Conservation (phyloP, 2,329 filamentous ascomycete species). For the Alternaria novae-zelandiae region DNA sequence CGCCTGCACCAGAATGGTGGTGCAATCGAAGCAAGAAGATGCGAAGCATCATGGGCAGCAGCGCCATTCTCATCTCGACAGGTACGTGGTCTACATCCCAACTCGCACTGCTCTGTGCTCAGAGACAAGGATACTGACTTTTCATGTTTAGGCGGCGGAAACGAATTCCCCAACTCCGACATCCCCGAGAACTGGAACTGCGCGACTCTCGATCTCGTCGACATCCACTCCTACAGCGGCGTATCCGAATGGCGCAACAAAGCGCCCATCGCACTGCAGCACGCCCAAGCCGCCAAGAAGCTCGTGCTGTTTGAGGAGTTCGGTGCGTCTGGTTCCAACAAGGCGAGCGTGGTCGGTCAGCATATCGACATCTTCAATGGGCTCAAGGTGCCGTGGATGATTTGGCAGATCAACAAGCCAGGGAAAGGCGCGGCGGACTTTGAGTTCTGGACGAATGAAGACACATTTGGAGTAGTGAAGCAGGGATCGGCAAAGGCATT, state of each 20-base stretch:
- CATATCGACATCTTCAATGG: conserved; percentile 12
- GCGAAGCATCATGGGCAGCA: conserved; percentile 8
- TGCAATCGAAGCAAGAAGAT: conserved; percentile 14
- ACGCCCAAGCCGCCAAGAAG: conserved; percentile 3
- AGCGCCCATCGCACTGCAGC: conserved; percentile 5
- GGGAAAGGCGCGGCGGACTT: conserved; percentile 10
- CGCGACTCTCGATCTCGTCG: conserved; percentile 4
- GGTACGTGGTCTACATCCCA: not conserved
- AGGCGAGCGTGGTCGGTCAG: conserved; percentile 1
- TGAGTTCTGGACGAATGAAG: conserved; percentile 13
- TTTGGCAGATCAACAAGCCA: conserved; percentile 14
- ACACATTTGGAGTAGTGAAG: conserved; percentile 2
- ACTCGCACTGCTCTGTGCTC: too few species aligned
- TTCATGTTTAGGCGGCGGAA: not conserved
- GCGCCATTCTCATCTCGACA: conserved; percentile 9
- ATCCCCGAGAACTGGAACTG: not conserved
- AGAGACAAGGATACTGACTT: not conserved
- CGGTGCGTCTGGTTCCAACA: conserved; percentile 4
- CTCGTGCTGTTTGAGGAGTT: conserved; percentile 12
- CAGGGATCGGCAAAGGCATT: not conserved
- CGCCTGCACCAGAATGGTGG: conserved; percentile 9
- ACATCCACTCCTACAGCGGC: conserved; percentile 11
- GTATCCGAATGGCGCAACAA: conserved; percentile 7
- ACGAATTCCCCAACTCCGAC: not conserved
- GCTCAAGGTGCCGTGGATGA: conserved; percentile 8